Evolutionary conservation across 1,139 yeast genomes (phyloP).

Genomic region (Blastobotrys aristatus): DNA sequence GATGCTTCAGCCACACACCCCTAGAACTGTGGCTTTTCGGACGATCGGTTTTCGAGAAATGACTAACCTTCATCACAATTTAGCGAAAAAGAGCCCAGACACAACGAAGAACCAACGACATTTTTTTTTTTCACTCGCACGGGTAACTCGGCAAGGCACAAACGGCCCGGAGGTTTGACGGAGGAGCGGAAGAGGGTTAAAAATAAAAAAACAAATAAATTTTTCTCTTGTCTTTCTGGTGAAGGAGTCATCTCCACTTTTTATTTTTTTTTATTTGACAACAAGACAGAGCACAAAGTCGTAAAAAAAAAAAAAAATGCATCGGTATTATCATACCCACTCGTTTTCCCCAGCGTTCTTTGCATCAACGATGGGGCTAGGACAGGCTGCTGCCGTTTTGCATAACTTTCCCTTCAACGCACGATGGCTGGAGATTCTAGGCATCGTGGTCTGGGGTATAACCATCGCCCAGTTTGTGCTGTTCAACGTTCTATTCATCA

Average conservation of each 20-base stretch:
- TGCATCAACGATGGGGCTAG: conserved; percentile 80
- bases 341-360: conserved; percentile 41
- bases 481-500: conserved; percentile 38
- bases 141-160: no score
- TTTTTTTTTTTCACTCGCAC: no score
- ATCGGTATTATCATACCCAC: not conserved
- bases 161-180: no score
- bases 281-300: not conserved
- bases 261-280: not conserved
- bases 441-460: conserved; percentile 52
- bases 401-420: conserved; percentile 61
- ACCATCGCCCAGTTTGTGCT: conserved; percentile 46
- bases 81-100: no score
- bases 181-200: no score
- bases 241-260: not conserved
- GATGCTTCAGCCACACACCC: no score
- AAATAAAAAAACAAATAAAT: no score
- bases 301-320: not conserved
- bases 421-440: conserved; percentile 54
- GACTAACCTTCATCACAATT: no score
- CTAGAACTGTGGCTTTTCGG: no score
- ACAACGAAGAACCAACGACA: no score
- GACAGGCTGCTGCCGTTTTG: conserved; percentile 58
- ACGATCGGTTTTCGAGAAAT: no score
- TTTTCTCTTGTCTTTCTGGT: not conserved